These are phyloP conservation scores for Phialophora macrospora DNA, from an alignment of 2,329 filamentous ascomycete genomes.

Conservation along the genomic window DNA sequence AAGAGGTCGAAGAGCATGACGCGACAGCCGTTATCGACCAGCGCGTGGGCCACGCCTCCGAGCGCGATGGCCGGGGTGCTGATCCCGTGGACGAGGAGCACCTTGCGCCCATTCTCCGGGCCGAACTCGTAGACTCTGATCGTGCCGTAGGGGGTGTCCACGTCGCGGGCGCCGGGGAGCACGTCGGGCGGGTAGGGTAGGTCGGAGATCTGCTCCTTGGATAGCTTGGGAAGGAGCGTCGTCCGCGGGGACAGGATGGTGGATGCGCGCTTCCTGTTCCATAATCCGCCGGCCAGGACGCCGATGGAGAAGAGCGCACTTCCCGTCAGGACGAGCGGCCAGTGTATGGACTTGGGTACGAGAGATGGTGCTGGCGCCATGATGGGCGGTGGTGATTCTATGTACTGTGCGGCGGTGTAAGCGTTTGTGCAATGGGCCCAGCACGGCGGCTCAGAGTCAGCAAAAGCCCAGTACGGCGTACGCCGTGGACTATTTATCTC, in stretches of 20 bases:
- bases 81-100: constrained; percentile 80
- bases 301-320: constrained; percentile 29
- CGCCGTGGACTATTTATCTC: background rate
- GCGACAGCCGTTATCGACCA: constrained; percentile 70
- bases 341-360: constrained; percentile 12
- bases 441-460: background rate
- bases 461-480: background rate
- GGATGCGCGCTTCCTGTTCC: constrained; percentile 12
- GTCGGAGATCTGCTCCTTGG: constrained; percentile 46
- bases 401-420: background rate
- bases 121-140: constrained; percentile 82
- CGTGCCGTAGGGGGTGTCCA: constrained; percentile 66
- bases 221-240: constrained; percentile 44
- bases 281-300: constrained; percentile 22
- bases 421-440: background rate
- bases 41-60: constrained; percentile 66
- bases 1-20: constrained; percentile 77
- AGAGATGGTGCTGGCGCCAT: constrained; percentile 6
- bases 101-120: constrained; percentile 69
- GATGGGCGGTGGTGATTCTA: background rate
- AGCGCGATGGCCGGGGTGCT: constrained; percentile 76
- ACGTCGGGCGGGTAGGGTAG: constrained; percentile 71
- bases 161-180: constrained; percentile 71
- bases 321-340: constrained; percentile 16
- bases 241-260: constrained; percentile 45